Base-by-base conservation (phyloP, 2,329 filamentous ascomycete genomes). In the Alternaria panax region DNA sequence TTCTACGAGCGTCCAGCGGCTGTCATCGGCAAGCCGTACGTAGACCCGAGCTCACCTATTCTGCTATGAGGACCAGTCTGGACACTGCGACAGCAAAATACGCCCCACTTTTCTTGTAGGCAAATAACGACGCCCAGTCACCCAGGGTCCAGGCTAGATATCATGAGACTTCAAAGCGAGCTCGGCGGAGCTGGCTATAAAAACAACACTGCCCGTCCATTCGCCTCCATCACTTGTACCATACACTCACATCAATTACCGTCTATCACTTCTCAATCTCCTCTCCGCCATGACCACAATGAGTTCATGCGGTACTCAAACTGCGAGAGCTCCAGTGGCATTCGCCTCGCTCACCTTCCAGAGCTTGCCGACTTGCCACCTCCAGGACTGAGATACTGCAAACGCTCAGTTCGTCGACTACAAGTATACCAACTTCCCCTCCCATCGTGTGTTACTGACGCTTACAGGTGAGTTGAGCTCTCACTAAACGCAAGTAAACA, bases 11-110 rank as follows among this genome's bases (percentile, higher is more conserved):
- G n/a, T n/a, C n/a, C n/a, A n/a, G n/a, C n/a, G n/a, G n/a, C n/a
- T n/a, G n/a, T n/a, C n/a, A n/a, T n/a, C n/a, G n/a, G n/a, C n/a
- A n/a, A n/a, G n/a, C n/a, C n/a, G n/a, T n/a, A n/a, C n/a, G n/a
- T n/a, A n/a, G n/a, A n/a, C n/a, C n/a, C n/a, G n/a, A 59, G n/a
- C 52, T 54, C 60, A 57, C 43, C 30, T 14, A 59, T 46, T 47
- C 4, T 59, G 54, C 41, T 63, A 51, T 63, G 46, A 51, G 40
- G 1, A 53, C 28, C 50, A 54, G 57, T 60, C 60, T 54, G 40
- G 41, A 48, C 41, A 51, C 54, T 46, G 57, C 57, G 18, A 55
- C 60, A 45, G 46, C 41, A 52, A 38, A 53, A 51, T 25, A 27
- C 14, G 38, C 11, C 56, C 54, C 52, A 51, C 47, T 59, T 59